Conservation (phyloP, 768 basidiomycete species). For the Boletus eberwhitei region DNA sequence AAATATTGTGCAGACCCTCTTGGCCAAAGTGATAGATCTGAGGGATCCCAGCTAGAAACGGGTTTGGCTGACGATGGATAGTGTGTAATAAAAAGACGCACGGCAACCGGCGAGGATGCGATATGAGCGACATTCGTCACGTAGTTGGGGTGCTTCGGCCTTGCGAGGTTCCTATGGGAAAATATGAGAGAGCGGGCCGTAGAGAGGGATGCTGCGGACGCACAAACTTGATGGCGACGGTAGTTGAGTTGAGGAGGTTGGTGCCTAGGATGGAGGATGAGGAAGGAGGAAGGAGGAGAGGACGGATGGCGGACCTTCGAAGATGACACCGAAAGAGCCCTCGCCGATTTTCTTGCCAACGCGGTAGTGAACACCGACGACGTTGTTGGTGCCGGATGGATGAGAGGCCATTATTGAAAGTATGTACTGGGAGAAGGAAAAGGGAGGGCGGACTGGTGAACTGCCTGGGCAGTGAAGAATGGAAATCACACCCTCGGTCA, state of each 20-base stretch:
- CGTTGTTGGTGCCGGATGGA: constrained; percentile 61
- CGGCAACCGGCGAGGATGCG: constrained; percentile 87
- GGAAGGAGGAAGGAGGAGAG: neutral
- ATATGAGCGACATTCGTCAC: constrained; percentile 98
- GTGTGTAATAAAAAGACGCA: constrained; percentile 42
- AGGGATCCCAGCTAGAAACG: constrained; percentile 80
- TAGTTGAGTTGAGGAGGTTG: constrained; percentile 96
- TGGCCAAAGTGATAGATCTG: constrained; percentile 99
- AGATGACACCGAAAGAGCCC: constrained; percentile 96
- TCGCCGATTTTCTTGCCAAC: constrained; percentile 99
- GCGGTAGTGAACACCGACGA: constrained; percentile 95
- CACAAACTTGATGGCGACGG: constrained; percentile 99
- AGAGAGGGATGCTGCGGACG: constrained; percentile 35
- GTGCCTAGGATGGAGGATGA: constrained; percentile 56
- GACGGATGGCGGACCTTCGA: constrained; percentile 57
- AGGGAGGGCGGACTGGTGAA: constrained; percentile 16
- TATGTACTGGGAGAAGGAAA: constrained; percentile 19
- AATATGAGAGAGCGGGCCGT: constrained; percentile 7
- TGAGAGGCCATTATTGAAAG: constrained; percentile 48
- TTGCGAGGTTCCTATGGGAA: constrained; percentile 73
- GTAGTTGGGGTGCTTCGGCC: constrained; percentile 95
- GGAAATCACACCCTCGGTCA: constrained; percentile 31
- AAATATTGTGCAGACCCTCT: constrained; percentile 96
- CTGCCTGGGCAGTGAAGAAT: constrained; percentile 30
- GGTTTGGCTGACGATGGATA: constrained; percentile 13